Evolutionary conservation across 2,329 filamentous ascomycete genomes (phyloP), one percentile per base, ranked within the genome.

Genomic region (Pseudofabraea citricarpa): DNA sequence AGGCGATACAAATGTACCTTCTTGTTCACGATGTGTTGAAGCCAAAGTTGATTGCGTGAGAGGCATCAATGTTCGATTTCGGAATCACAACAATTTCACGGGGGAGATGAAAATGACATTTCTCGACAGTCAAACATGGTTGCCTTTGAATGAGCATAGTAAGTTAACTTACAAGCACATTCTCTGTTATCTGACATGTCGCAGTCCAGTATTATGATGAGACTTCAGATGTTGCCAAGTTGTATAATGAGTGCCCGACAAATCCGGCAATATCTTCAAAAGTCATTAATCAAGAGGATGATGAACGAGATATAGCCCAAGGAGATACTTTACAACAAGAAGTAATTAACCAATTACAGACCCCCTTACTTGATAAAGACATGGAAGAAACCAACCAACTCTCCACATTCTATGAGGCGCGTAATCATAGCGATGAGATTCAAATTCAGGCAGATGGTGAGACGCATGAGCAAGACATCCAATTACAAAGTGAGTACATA

Each of bases 1-100:
- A 37, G 35, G 35, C 15, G 35, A 37, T 15, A 22, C 10, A 23
- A 37, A n/a, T 13, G n/a, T 37, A n/a, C 35, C 35, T 22, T 36
- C 33, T n/a, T 37, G 35, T 16, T n/a, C 35, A n/a, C 35, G 20
- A 15, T 37, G 35, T 37, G 18, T 22, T 2, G 18, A 37, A 15
- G 21, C 19, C 16, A 21, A 20, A 12, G n/a, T 22, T 3, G 35
- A 37, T 15, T 37, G 35, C 21, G n/a, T 37, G 9, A 20, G 35
- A 24, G 18, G 13, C 10, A 37, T 37, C 19, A 37, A 37, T 23
- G 19, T 37, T 22, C 16, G 35, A 8, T 37, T 37, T 21, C 19
- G 21, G 13, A 12, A 13, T 7, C 6, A 21, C n/a, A 13, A 8
- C 5, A 21, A n/a, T 8, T 24, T 21, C n/a, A 22, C n/a, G 4